Evolutionary conservation across 495 filamentous ascomycete species (phyloP).

Genomic region (Talaromyces thailandensis): DNA sequence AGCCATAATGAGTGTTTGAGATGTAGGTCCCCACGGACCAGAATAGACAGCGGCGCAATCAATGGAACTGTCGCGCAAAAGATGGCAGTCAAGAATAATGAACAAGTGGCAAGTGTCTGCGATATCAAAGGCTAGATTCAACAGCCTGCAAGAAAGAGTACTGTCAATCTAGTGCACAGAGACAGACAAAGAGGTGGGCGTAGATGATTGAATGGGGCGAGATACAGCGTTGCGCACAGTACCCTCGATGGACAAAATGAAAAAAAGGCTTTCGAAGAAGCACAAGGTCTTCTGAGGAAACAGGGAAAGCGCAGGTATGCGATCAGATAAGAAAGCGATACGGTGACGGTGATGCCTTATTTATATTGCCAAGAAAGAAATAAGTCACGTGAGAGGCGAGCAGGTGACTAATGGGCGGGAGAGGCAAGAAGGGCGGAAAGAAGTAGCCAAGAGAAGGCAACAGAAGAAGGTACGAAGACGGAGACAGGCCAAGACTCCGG

Average conservation of each 20-base stretch:
- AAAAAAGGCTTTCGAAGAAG: not conserved
- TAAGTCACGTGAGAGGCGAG: constrained; percentile 31
- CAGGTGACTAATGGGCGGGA: constrained; percentile 15
- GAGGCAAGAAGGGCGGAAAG: constrained; percentile 9
- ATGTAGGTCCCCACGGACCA: constrained; percentile 6
- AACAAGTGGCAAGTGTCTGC: not conserved
- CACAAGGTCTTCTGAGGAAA: not conserved
- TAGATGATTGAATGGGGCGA: not conserved
- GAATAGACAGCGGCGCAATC: not conserved
- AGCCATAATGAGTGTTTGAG: constrained; percentile 27
- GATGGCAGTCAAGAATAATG: not conserved
- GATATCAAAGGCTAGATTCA: not conserved
- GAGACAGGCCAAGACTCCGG: not conserved
- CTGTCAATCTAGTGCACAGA: not conserved
- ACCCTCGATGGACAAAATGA: not conserved
- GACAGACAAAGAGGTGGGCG: not conserved
- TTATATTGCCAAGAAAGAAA: constrained; percentile 37
- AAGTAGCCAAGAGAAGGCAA: constrained; percentile 7
- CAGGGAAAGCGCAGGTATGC: not conserved
- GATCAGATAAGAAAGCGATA: constrained; percentile 39
- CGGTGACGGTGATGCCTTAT: constrained; percentile 16
- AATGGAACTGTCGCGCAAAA: not conserved
- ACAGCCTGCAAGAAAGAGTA: not conserved
- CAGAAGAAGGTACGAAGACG: constrained; percentile 1
- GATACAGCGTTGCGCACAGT: not conserved